Evolutionary conservation across 2,329 filamentous ascomycete species (phyloP), one percentile per base, ranked within the genome.

Genomic region (Harringtonia lauricola): DNA sequence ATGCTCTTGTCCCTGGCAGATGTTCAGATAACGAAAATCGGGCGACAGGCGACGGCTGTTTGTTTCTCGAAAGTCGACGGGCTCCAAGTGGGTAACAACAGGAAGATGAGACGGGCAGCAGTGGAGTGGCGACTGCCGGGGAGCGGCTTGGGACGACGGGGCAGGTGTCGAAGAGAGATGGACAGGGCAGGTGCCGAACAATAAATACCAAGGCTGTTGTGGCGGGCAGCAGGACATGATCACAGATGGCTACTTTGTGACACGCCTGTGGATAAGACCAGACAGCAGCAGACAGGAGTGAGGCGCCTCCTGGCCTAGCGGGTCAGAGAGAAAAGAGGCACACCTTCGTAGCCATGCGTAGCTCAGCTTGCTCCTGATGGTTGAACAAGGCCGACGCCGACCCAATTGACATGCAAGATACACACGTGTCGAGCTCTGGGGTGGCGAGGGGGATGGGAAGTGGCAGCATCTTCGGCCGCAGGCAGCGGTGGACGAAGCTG

Each of bases 391-490:
- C 24, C 7, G 10, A 10, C 10, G 7, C 24, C 24, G 24, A 10
- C 24, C 24, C 24, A 26, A 26, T 26, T 26, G 24, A 10, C 24
- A 26, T 26, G 24, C 17, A 21, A 7, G 37, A 39, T 30, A 30
- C 37, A 30, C 26, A 39, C 19, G 14, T 26, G 24, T 10, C 24
- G 24, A 26, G 7, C 24, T 26, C 7, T 26, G 24, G 24, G 10
- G 24, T 26, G 24, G 24, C 24, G 24, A 26, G 26, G 18, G 10
- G 37, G n/a, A 30, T 30, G 37, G 28, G 17, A 30, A 10, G n/a
- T 12, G 26, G 37, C 37, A 30, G 26, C 37, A 39, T 39, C 37
- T 39, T 38, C 26, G 37, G 37, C 37, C n/a, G 37, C 26, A 17
- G 26, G 29, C 14, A 21, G 26, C n/a, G 37, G 29, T 26, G 37